phyloP scores from a whole-genome alignment of 139 green algal species.

The Asterochloris sp. region DNA sequence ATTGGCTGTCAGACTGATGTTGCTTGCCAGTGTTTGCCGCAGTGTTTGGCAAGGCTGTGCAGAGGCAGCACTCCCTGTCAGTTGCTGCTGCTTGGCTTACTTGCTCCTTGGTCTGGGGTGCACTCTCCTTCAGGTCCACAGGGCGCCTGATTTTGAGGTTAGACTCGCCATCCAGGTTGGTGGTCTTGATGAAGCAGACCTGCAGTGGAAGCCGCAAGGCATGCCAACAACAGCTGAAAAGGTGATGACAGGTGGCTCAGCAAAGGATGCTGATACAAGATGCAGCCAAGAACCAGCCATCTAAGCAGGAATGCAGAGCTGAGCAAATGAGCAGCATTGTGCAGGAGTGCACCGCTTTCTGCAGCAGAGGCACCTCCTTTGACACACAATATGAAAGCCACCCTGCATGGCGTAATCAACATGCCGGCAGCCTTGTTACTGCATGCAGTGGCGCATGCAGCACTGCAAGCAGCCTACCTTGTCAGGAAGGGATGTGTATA shows the following conservation, averaged over 20 bases:
- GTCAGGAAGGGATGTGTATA: constrained; percentile 61
- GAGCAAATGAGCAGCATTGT: too few species aligned
- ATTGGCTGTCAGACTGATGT: neutral
- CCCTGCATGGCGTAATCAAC: neutral
- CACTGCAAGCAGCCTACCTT: constrained; percentile 10
- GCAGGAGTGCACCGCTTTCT: too few species aligned
- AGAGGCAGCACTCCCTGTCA: too few species aligned
- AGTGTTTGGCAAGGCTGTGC: neutral
- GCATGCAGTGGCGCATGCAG: neutral
- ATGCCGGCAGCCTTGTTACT: neutral
- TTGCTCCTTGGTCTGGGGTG: constrained; percentile 5
- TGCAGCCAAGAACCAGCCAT: neutral
- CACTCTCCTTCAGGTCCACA: constrained; percentile 23
- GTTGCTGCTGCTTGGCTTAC: neutral
- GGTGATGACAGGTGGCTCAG: neutral
- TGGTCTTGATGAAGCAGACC: constrained; percentile 85
- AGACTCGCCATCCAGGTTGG: constrained; percentile 92
- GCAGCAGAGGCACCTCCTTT: too few species aligned
- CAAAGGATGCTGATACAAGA: neutral
- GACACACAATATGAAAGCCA: neutral
- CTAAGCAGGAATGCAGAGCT: too few species aligned
- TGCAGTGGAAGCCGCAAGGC: neutral
- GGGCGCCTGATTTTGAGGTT: constrained; percentile 90
- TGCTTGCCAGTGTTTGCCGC: neutral
- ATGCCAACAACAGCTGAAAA: neutral